A percentile compares a stretch with the other conserved stretches of the same genome.
Conservation (phyloP, 176 grass and related monocot genomes). For the Phragmites australis region DNA sequence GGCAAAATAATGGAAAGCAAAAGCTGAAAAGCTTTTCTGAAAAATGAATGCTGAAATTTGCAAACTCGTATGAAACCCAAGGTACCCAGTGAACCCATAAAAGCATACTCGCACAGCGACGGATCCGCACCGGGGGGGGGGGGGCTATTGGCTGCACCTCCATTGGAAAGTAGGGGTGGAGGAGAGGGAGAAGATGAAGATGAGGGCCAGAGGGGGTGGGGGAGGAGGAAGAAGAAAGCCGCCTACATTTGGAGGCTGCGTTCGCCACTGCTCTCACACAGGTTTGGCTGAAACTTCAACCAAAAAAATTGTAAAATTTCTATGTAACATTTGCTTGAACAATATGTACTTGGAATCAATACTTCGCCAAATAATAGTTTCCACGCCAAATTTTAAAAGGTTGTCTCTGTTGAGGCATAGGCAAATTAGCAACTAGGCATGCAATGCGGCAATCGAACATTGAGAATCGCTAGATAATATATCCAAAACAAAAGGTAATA, state of each 20-base stretch:
- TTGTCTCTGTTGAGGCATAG: background rate
- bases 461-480: background rate
- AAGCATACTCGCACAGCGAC: no score
- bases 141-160: no score
- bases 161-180: no score
- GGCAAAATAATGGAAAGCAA: background rate
- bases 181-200: no score
- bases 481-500: slow-evolving; percentile 12
- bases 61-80: slow-evolving; percentile 18
- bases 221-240: no score
- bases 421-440: slow-evolving; percentile 1
- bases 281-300: slow-evolving; percentile 2
- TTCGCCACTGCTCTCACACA: no score
- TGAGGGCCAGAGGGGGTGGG: no score
- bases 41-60: background rate
- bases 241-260: no score
- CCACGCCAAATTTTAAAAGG: slow-evolving; percentile 6
- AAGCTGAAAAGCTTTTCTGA: background rate
- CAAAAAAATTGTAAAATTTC: background rate
- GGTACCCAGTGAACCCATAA: background rate
- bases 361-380: background rate
- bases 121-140: no score
- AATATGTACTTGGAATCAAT: background rate
- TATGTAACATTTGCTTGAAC: slow-evolving; percentile 24
- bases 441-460: slow-evolving; percentile 25